A percentile compares a stretch with the other conserved stretches of the same genome.
Conservation (phyloP, 139 green algal species). For the Micractinium conductrix region DNA sequence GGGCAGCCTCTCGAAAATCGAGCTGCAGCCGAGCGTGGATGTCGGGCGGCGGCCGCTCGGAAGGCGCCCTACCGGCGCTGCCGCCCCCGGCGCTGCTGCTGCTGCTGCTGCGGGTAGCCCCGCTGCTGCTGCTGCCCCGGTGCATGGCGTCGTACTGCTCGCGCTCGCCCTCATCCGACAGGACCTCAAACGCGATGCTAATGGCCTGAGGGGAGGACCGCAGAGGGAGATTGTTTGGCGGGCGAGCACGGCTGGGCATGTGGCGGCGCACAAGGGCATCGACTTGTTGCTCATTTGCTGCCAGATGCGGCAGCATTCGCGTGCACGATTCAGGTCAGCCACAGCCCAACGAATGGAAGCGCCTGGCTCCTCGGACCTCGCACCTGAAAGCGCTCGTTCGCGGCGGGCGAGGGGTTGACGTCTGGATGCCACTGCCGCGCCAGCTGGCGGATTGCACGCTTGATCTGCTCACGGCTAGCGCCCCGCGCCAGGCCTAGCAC, state of each 20-base stretch:
- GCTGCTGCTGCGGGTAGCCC: too few relatives aligned
- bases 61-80: not conserved
- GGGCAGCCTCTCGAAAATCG: constrained; percentile 10
- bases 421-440: constrained; percentile 25
- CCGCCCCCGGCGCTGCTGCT: not conserved
- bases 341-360: too few relatives aligned
- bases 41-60: not conserved
- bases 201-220: not conserved
- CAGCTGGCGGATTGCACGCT: constrained; percentile 3
- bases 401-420: not conserved
- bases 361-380: too few relatives aligned
- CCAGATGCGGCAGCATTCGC: not conserved
- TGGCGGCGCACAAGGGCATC: not conserved
- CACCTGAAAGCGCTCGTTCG: constrained; percentile 24
- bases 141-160: constrained; percentile 12
- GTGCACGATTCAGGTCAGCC: too few relatives aligned
- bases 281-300: not conserved
- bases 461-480: not conserved
- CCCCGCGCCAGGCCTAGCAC: not conserved
- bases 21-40: constrained; percentile 21
- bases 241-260: too few relatives aligned
- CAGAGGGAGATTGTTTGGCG: too few relatives aligned
- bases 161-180: constrained; percentile 14
- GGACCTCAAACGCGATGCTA: constrained; percentile 10
- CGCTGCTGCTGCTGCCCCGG: constrained; percentile 9